phyloP scores from a whole-genome alignment of 257 asterid genomes.

The Nicotiana benthamiana region DNA sequence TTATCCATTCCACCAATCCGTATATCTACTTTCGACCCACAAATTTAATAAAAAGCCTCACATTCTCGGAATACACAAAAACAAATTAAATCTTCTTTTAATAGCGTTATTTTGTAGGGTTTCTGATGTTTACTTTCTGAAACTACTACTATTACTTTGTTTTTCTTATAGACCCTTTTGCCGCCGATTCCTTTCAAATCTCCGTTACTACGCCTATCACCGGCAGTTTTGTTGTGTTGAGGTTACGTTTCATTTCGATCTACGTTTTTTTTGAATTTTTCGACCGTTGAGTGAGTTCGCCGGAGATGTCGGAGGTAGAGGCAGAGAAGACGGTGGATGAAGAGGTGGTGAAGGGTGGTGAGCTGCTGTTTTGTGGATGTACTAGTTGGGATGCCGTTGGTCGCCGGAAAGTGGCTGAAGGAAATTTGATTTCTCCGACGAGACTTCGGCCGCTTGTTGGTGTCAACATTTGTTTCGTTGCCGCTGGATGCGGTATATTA shows the following conservation, averaged over 20 bases:
- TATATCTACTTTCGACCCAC: not conserved
- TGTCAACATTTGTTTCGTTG: slow-evolving; percentile 68
- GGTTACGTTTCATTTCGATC: slow-evolving; percentile 19
- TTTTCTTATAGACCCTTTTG: slow-evolving; percentile 17
- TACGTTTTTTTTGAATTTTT: slow-evolving; percentile 2
- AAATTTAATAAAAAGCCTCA: no score
- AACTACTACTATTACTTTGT: slow-evolving; percentile 11
- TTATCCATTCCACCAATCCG: not conserved
- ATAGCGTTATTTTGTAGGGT: slow-evolving; percentile 18
- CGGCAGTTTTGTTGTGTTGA: not conserved
- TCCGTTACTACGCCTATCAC: slow-evolving; percentile 3
- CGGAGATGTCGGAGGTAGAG: slow-evolving; percentile 59
- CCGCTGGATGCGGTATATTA: slow-evolving; percentile 74
- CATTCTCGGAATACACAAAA: slow-evolving; percentile 29
- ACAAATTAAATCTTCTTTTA: not conserved
- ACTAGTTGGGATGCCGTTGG: slow-evolving; percentile 87
- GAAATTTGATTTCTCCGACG: slow-evolving; percentile 73
- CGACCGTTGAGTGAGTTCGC: slow-evolving; percentile 32
- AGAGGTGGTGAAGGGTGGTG: slow-evolving; percentile 58
- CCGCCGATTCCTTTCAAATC: slow-evolving; percentile 23
- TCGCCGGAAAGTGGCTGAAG: slow-evolving; percentile 62
- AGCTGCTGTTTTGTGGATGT: slow-evolving; percentile 82
- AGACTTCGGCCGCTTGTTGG: slow-evolving; percentile 81
- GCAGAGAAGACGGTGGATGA: slow-evolving; percentile 41
- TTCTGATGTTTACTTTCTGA: slow-evolving; percentile 20